These are phyloP conservation scores for Hypoxylon lienhwacheense DNA, from an alignment of 495 filamentous ascomycete genomes.

Conservation along the genomic window DNA sequence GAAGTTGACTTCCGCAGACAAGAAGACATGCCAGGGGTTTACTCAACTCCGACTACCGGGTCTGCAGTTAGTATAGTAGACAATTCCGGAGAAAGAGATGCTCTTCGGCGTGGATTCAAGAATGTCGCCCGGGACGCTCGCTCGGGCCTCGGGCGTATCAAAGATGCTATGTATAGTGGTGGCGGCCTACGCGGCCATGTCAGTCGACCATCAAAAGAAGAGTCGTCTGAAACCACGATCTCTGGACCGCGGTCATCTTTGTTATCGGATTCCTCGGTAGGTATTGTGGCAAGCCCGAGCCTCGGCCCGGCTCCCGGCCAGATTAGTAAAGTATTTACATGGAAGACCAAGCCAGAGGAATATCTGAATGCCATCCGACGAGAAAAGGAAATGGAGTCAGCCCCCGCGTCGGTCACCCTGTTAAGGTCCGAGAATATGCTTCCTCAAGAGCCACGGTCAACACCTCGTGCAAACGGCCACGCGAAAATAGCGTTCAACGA, in stretches of 20 bases:
- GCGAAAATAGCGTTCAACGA: slow-evolving; percentile 14
- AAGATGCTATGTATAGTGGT: slow-evolving; percentile 71
- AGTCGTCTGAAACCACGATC: slow-evolving; percentile 40
- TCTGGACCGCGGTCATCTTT: slow-evolving; percentile 44
- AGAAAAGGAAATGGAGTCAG: slow-evolving; percentile 33
- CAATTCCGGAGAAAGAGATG: slow-evolving; percentile 64
- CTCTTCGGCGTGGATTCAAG: slow-evolving; percentile 69
- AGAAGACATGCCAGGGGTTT: slow-evolving; percentile 46
- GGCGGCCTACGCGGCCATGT: slow-evolving; percentile 51
- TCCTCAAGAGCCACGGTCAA: slow-evolving; percentile 12
- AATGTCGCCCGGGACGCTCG: slow-evolving; percentile 82
- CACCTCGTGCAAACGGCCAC: slow-evolving; percentile 12
- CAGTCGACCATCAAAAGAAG: slow-evolving; percentile 52
- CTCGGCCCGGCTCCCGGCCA: slow-evolving; percentile 25
- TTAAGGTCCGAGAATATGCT: slow-evolving; percentile 15
- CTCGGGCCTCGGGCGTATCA: slow-evolving; percentile 79
- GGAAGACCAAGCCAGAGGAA: slow-evolving; percentile 59
- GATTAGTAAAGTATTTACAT: slow-evolving; percentile 52
- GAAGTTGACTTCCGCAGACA: slow-evolving; percentile 44
- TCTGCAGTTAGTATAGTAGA: slow-evolving; percentile 48
- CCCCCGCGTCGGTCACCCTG: slow-evolving; percentile 22
- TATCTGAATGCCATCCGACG: slow-evolving; percentile 49
- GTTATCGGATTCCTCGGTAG: slow-evolving; percentile 41
- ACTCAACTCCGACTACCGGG: slow-evolving; percentile 41
- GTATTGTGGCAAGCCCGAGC: slow-evolving; percentile 24